Percentiles rank a stretch among this genome's conserved stretches.
phyloP scores from a whole-genome alignment of 371 early-diverging fungal genomes.

The Mucor circinelloides region DNA sequence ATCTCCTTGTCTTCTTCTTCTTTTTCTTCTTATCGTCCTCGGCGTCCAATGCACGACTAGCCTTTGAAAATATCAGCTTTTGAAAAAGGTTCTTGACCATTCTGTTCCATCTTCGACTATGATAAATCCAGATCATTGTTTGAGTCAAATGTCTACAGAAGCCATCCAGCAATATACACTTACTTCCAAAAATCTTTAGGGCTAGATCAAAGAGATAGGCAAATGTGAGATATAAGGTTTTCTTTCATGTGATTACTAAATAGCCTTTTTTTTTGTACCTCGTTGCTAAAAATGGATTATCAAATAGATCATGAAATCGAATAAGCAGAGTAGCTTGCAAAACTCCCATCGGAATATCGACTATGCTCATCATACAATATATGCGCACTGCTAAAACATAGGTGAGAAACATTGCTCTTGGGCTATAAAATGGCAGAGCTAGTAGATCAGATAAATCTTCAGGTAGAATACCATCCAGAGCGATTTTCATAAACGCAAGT shows the following conservation, averaged over 20 bases:
- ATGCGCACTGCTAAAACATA: slow-evolving; percentile 16
- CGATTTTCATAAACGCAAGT: slow-evolving; percentile 7
- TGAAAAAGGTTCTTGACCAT: slow-evolving; percentile 11
- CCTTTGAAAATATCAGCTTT: slow-evolving; percentile 8
- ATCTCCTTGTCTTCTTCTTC: not conserved
- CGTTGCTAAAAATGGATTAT: slow-evolving; percentile 21
- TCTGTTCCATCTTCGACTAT: slow-evolving; percentile 25
- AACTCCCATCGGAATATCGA: slow-evolving; percentile 27
- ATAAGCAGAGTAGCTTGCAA: slow-evolving; percentile 8
- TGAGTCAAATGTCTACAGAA: not conserved
- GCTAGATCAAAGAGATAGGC: not conserved
- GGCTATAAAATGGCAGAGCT: slow-evolving; percentile 6
- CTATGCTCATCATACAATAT: slow-evolving; percentile 20
- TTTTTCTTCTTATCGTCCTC: not conserved
- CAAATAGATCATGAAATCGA: slow-evolving; percentile 20
- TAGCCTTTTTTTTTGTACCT: no score
- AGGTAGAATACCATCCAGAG: slow-evolving; percentile 7
- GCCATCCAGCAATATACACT: not conserved
- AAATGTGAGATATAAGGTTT: not conserved
- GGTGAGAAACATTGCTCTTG: slow-evolving; percentile 8
- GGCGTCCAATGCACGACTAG: not conserved
- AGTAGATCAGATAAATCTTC: slow-evolving; percentile 5
- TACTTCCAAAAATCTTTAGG: slow-evolving; percentile 31
- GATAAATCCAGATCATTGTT: not conserved
- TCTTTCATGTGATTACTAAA: not conserved